Evolutionary conservation across 202 grass and related monocot genomes (phyloP), one percentile per base, ranked within the genome.

Genomic region (Alloteropsis angusta): DNA sequence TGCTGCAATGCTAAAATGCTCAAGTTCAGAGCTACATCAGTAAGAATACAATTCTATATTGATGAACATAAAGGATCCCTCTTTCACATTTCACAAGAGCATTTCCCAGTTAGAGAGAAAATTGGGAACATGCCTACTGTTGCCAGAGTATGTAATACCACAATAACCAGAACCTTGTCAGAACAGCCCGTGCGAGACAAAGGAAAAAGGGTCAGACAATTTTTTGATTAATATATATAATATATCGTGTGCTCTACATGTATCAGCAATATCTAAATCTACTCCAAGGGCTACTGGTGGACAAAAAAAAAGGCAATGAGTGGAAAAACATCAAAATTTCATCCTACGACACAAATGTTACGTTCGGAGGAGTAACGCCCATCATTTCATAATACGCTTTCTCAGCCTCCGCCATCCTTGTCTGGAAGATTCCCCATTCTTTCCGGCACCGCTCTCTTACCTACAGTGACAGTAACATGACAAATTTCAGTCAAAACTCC

Each of bases 341-440:
- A 55, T 22, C 78, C 82, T 97, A 90, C 32, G 83, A 83, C 55
- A 83, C 78, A 69, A 82, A 88, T 46, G 88, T 91, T 49, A 82
- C 76, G 44, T 91, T 91, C 12, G 93, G 88, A 1, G 88, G 79
- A 44, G 85, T 76, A 28, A 90, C 79, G 4, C 83, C 72, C 75
- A 78, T 93, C 83, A 72, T 88, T 75, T 90, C 84, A 68, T 90
- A 92, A 37, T 98, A 95, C 6, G 87, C 82, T 43, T 87, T 92
- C 46, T 98, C 96, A 10, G 95, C 95, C 32, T 92, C 87, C 4
- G 87, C 80, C 15, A 95, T 93, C 81, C 96, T 88, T n/a, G 71
- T 85, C 84, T 90, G 89, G 57, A 98, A 95, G 17, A 95, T 89
- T 60, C 81, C 78, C 92, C 96, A 99, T 23, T 99, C 92, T 74